A percentile compares a stretch with the other conserved stretches of the same genome.
Evolutionary conservation across 371 early-diverging fungal species (phyloP).

Genomic region (Saksenaea oblongispora): DNA sequence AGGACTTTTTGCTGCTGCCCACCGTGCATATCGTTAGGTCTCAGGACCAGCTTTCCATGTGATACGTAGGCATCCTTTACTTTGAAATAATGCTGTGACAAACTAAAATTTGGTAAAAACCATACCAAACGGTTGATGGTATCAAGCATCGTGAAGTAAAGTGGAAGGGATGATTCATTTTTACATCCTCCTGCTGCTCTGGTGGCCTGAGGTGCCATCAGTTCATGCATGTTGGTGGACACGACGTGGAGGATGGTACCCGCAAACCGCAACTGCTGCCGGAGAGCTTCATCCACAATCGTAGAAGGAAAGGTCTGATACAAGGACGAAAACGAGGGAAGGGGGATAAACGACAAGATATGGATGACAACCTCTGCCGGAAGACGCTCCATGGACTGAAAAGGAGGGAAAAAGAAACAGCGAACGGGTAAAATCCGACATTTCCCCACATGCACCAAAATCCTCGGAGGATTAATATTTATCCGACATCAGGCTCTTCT

Average conservation of each 20-base stretch:
- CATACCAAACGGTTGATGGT: constrained; percentile 28
- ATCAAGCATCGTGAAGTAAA: constrained; percentile 32
- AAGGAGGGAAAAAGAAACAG: constrained; percentile 16
- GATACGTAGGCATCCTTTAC: constrained; percentile 52
- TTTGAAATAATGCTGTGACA: constrained; percentile 31
- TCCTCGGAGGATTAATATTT: neutral
- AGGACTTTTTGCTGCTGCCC: constrained; percentile 1
- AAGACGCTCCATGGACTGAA: constrained; percentile 23
- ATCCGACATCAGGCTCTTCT: neutral
- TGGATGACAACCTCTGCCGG: constrained; percentile 39
- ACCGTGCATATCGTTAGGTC: constrained; percentile 9
- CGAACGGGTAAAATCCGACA: constrained; percentile 11
- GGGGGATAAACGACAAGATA: constrained; percentile 33
- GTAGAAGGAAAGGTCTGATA: constrained; percentile 30
- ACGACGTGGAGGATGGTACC: constrained; percentile 26
- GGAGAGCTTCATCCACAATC: constrained; percentile 36
- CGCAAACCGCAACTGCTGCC: constrained; percentile 23
- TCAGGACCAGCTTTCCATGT: constrained; percentile 45
- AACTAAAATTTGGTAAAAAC: constrained; percentile 31
- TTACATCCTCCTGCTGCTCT: constrained; percentile 8
- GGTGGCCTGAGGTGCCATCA: constrained; percentile 24
- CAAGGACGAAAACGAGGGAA: constrained; percentile 20
- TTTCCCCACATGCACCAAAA: neutral
- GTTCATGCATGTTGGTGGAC: constrained; percentile 50
- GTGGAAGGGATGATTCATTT: constrained; percentile 35